A percentile compares a stretch with the other conserved stretches of the same genome.
Evolutionary conservation across 2,329 filamentous ascomycete species (phyloP).

Genomic region (Penicillium sp.): DNA sequence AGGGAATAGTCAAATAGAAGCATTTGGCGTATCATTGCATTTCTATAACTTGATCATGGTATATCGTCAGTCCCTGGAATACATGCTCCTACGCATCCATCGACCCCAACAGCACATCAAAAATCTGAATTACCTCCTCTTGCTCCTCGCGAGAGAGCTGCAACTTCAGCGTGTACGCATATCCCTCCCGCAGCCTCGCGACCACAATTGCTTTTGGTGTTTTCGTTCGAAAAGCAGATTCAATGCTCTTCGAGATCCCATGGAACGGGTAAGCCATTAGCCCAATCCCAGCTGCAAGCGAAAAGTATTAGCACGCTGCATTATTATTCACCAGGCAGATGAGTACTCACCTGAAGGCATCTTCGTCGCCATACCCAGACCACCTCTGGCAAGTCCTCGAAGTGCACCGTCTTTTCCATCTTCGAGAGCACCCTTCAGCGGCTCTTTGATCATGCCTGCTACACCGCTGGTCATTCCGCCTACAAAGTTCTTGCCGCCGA

Average conservation of each 20-base stretch:
- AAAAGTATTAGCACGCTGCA: not conserved
- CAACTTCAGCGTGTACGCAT: conserved; percentile 11
- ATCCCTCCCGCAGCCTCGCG: conserved; percentile 16
- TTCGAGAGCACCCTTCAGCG: conserved; percentile 25
- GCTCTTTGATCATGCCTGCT: conserved; percentile 26
- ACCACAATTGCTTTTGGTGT: conserved; percentile 16
- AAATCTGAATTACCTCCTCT: conserved; percentile 13
- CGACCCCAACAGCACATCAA: conserved; percentile 12
- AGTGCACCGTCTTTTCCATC: conserved; percentile 29
- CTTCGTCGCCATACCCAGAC: conserved; percentile 16
- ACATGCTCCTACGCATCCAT: not conserved
- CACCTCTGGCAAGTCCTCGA: conserved; percentile 26
- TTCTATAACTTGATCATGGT: too few relatives aligned
- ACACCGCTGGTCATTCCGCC: conserved; percentile 31
- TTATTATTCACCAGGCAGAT: not conserved
- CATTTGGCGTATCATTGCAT: too few relatives aligned
- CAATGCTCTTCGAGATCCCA: conserved; percentile 21
- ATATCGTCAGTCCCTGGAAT: too few relatives aligned
- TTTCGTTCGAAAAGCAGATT: conserved; percentile 16
- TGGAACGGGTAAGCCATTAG: conserved; percentile 22
- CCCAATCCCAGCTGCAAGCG: conserved; percentile 16
- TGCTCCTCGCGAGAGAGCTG: conserved; percentile 13
- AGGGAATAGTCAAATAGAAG: too few relatives aligned
- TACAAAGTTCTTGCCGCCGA: conserved; percentile 32
- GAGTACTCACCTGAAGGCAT: conserved; percentile 17